Base-by-base conservation (phyloP, 2,329 filamentous ascomycete species). In the Colletotrichum falcatum region DNA sequence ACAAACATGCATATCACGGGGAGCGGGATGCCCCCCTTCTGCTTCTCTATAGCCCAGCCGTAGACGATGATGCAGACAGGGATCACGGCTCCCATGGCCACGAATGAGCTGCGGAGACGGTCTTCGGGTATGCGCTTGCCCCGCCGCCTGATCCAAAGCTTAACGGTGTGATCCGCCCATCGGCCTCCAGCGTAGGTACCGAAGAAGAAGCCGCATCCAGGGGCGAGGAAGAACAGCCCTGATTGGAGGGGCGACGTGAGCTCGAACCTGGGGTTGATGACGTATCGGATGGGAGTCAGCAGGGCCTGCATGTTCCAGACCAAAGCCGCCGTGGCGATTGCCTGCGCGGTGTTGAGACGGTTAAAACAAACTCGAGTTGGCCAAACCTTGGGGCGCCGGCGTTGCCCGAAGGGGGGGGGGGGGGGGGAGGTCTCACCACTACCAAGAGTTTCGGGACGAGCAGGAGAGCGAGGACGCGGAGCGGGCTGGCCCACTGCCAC, bases 261-360 rank as follows among this genome's bases (percentile, higher is more conserved):
- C 61, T 87, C 75, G 80, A 93, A 93, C 65, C 91, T 89, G 0
- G 91, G 91, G 75, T 93, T 93, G 12, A 93, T 83, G 16, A 92
- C 88, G 75, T 92, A 92, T 39, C 90, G 88, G 72, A 93, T 92
- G 0, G 88, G 89, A 0, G 90, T 92, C 4, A 92, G 83, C 1
- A 92, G 84, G 2, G 85, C 86, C 78, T 93, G 93, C 81, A 92
- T 91, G 78, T 92, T 93, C 89, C 90, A 93, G 11, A 93, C 87
- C 0, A 93, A 82, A 20, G 86, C 83, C 1, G 85, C 55, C 5
- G 68, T 46, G 1, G 68, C 68, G 9, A 71, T 58, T 14, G n/a
- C 68, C 68, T 71, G 28, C 0, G 6, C n/a, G n/a, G n/a, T n/a
- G n/a, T n/a, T n/a, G n/a, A n/a, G n/a, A n/a, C n/a, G n/a, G n/a